Evolutionary conservation across 768 basidiomycete species (phyloP), one percentile per base, ranked within the genome.

Genomic region (Trametes meyenii): DNA sequence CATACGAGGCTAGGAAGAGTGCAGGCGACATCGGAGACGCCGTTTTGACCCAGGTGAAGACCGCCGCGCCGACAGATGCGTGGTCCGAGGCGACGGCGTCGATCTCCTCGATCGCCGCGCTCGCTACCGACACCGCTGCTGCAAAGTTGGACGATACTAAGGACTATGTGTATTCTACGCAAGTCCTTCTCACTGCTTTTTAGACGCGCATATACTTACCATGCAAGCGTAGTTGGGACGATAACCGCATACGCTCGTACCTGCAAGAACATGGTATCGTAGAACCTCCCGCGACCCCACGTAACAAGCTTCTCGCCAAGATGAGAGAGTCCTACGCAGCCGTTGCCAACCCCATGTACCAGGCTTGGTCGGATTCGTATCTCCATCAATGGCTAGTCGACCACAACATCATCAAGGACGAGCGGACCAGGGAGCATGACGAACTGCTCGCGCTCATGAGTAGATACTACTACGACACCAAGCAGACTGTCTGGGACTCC

Each of bases 151-250:
- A 95, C 63, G 84, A 90, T 60, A 73, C 86, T 33, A 92, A 87
- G 71, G 95, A 98, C 72, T 96, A 94, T 67, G 76, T 95, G 17
- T 96, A 90, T 73, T 93, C 90, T 0, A 84, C 89, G 0, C 97
- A 39, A 60, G 70, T 61, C 2, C 4, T 23, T 14, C 33, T 14
- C 12, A 12, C 1, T 11, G 35, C 3, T 13, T 23, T 17, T 3
- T 21, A 14, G 1, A 17, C n/a, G 24, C 7, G 38, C 38, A 49
- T 36, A 3, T 46, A 35, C 38, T 51, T 5, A 55, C 26, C 14
- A 7, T 12, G 14, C n/a, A 0, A 17, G 26, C 46, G 4, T 33
- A 71, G 70, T 29, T 72, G 96, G 96, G 87, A 90, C 58, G 92
- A 96, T 66, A 88, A 80, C 67, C 80, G 81, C 64, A 74, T 98